These are phyloP conservation scores for Wickerhamomyces sp. DNA, from an alignment of 1,139 yeast species.

Conservation along the genomic window DNA sequence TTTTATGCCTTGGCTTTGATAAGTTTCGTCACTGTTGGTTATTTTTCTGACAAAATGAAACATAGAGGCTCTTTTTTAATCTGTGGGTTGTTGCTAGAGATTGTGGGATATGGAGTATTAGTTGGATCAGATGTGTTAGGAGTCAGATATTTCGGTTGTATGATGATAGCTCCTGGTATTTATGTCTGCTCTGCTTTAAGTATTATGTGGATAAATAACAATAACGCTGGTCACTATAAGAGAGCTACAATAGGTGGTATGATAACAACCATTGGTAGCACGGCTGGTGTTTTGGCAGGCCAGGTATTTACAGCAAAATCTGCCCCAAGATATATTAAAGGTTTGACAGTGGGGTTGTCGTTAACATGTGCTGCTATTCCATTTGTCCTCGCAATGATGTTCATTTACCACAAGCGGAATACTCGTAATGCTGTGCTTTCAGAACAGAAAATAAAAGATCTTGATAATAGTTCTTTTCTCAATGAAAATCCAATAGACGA, in stretches of 20 bases:
- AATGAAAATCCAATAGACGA: constrained; percentile 21
- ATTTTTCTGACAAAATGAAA: constrained; percentile 36
- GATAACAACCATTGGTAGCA: constrained; percentile 41
- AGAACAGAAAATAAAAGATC: constrained; percentile 7
- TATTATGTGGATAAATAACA: constrained; percentile 42
- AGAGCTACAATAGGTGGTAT: constrained; percentile 43
- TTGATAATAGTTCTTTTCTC: constrained; percentile 5
- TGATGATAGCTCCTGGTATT: constrained; percentile 37
- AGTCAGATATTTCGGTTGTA: constrained; percentile 46
- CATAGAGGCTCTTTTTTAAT: constrained; percentile 33
- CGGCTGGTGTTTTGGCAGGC: constrained; percentile 44
- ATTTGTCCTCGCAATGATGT: constrained; percentile 16
- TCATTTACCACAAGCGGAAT: constrained; percentile 15
- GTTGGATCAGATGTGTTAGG: constrained; percentile 27
- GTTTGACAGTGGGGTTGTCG: constrained; percentile 22
- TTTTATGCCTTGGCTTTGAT: constrained; percentile 41
- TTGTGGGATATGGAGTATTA: constrained; percentile 38
- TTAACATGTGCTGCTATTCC: constrained; percentile 20
- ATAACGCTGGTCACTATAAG: constrained; percentile 41
- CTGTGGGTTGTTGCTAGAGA: constrained; percentile 31
- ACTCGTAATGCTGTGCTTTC: constrained; percentile 10
- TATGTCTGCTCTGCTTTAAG: constrained; percentile 40
- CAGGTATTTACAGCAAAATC: constrained; percentile 33
- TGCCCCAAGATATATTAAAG: constrained; percentile 32
- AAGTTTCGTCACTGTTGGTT: constrained; percentile 34